Conservation (phyloP, 192 early-diverging fungal species). For the Anaeromyces robustus region DNA sequence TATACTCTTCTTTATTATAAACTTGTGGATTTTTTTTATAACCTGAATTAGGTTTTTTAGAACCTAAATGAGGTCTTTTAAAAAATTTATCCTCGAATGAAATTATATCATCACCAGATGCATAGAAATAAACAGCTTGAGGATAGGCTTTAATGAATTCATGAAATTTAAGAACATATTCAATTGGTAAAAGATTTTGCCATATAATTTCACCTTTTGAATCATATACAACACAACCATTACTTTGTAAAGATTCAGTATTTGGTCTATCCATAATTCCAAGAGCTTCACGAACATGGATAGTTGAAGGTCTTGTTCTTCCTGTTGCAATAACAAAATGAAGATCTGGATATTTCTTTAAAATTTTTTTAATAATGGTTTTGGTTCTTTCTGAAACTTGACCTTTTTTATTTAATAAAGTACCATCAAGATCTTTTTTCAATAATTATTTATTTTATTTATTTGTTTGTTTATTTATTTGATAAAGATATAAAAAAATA, state of each 20-base stretch:
- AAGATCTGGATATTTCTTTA: not conserved
- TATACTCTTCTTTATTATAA: not conserved
- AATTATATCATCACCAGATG: too few species aligned
- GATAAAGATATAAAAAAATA: too few species aligned
- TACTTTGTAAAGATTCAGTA: not conserved
- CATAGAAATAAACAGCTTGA: too few species aligned
- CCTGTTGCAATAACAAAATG: not conserved
- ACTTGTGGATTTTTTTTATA: too few species aligned
- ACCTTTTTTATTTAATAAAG: not conserved
- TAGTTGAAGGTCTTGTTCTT: not conserved
- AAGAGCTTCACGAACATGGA: not conserved
- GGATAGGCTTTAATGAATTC: too few species aligned
- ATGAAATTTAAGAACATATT: not conserved
- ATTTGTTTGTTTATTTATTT: too few species aligned
- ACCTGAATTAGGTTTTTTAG: too few species aligned
- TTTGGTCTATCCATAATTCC: not conserved
- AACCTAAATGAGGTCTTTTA: too few species aligned
- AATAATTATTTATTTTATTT: too few species aligned
- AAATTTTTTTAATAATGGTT: not conserved
- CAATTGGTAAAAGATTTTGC: not conserved
- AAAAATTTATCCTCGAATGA: too few species aligned
- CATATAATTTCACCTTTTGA: not conserved
- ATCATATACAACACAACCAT: not conserved
- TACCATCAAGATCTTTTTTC: not conserved
- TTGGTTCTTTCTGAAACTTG: not conserved